These are phyloP conservation scores for Fusarium protoensiforme DNA, from an alignment of 2,329 filamentous ascomycete genomes.

Conservation along the genomic window DNA sequence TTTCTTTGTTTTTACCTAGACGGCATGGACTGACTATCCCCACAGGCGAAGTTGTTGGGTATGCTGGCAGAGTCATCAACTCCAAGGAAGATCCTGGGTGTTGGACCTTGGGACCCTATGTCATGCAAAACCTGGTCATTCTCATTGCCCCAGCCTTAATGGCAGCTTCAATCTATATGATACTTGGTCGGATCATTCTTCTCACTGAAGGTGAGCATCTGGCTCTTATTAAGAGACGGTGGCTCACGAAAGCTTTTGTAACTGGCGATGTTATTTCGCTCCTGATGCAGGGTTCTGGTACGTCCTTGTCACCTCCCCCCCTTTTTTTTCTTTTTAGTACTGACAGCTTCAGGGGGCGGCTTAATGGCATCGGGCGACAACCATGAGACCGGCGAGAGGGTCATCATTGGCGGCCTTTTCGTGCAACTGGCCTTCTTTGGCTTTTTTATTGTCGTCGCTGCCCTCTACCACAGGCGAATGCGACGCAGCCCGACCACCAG, in stretches of 20 bases:
- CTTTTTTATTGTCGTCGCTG: slow-evolving; percentile 59
- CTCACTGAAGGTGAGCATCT: slow-evolving; percentile 50
- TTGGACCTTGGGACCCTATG: slow-evolving; percentile 47
- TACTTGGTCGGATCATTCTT: slow-evolving; percentile 52
- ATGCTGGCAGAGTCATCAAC: slow-evolving; percentile 59
- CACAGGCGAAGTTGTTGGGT: slow-evolving; percentile 46
- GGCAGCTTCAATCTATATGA: slow-evolving; percentile 59
- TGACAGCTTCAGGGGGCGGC: slow-evolving; percentile 18
- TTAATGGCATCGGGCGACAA: slow-evolving; percentile 15
- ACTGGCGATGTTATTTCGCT: slow-evolving; percentile 59
- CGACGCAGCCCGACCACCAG: slow-evolving; percentile 6
- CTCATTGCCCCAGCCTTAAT: slow-evolving; percentile 53
- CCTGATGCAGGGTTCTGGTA: slow-evolving; percentile 30
- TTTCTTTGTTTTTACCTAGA: background rate
- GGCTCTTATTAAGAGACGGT: slow-evolving; percentile 53
- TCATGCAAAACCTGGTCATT: slow-evolving; percentile 51
- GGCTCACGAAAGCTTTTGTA: slow-evolving; percentile 62
- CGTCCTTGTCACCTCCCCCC: background rate
- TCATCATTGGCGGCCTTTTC: slow-evolving; percentile 63
- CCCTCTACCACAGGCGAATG: slow-evolving; percentile 54
- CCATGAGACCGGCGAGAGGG: slow-evolving; percentile 50
- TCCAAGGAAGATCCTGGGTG: slow-evolving; percentile 49
- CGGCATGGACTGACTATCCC: background rate
- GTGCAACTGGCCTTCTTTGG: slow-evolving; percentile 65
- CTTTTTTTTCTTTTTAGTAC: background rate